A percentile compares a stretch with the other conserved stretches of the same genome.
Evolutionary conservation across 352 stramenopile genomes (phyloP).

Genomic region (Pythium oligandrum): DNA sequence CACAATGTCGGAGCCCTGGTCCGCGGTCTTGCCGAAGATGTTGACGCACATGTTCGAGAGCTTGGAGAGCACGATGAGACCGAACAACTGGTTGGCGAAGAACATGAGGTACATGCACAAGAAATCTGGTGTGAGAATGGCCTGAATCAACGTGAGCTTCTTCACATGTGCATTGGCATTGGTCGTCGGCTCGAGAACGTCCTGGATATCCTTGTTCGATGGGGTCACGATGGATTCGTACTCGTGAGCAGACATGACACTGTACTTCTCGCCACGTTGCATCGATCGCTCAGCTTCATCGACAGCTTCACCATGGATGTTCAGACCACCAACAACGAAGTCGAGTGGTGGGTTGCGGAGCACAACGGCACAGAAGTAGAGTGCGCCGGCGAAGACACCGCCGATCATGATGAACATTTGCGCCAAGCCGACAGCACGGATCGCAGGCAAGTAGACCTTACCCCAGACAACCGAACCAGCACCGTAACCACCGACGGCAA

Average conservation of each 20-base stretch:
- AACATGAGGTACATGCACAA: conserved; percentile 42
- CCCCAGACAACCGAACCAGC: conserved; percentile 55
- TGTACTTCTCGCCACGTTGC: conserved; percentile 27
- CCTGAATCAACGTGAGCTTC: conserved; percentile 35
- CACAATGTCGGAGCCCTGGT: conserved; percentile 32
- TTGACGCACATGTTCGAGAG: conserved; percentile 44
- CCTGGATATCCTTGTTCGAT: conserved; percentile 21
- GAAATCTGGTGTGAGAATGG: conserved; percentile 30
- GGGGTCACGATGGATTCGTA: conserved; percentile 39
- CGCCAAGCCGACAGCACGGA: conserved; percentile 36
- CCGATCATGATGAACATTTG: conserved; percentile 49
- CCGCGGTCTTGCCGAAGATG: conserved; percentile 34
- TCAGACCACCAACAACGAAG: conserved; percentile 38
- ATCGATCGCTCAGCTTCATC: conserved; percentile 21
- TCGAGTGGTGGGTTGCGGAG: conserved; percentile 42
- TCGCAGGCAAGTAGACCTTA: conserved; percentile 51
- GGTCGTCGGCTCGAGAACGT: conserved; percentile 12
- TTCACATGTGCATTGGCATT: conserved; percentile 23
- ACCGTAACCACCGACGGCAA: conserved; percentile 55
- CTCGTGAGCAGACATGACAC: conserved; percentile 26
- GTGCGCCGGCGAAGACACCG: conserved; percentile 26
- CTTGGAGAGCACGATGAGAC: conserved; percentile 35
- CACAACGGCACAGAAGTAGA: conserved; percentile 40
- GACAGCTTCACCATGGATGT: conserved; percentile 49
- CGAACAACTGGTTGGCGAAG: conserved; percentile 32